Base-by-base conservation (phyloP, 2,329 filamentous ascomycete genomes). In the Capronia americana region DNA sequence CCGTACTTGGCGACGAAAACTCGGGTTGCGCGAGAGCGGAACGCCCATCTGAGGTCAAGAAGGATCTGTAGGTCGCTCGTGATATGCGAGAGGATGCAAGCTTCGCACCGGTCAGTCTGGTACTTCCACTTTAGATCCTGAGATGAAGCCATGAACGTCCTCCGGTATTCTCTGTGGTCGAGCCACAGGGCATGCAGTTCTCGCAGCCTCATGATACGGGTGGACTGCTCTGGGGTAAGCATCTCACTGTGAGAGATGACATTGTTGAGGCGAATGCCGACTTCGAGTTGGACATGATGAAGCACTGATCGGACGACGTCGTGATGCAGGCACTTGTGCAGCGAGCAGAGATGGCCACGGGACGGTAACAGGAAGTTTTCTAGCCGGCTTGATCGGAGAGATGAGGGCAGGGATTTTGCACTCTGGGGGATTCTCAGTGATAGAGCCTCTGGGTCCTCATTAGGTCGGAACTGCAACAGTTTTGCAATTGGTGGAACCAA, bases 71-170 rank as follows among this genome's bases (percentile, higher is more conserved):
- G 70, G 56, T 77, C 66, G 0, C 65, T 58, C 1, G 73, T 72
- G 12, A 81, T 69, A 0, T 75, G 72, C 6, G 74, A 70, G 10
- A 81, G 50, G 57, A 80, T 78, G 54, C 79, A 81, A 0, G 75
- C 79, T 30, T 77, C 69, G 64, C 79, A 81, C 8, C 66, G 57
- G 56, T 78, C 76, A 23, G 60, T 64, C 66, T 80, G 77, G 50
- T 74, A 76, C 7, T 32, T 58, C 69, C 72, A 71, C 12, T 72
- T 70, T 63, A 56, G 62, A 34, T 34, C 66, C 17, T 28, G 14
- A 23, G 57, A 23, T 7, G 64, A 54, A 38, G 53, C 26, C 34
- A 55, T 26, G 51, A 67, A 69, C 5, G 65, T 57, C 57, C 54
- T 46, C 30, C 63, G 38, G 50, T 68, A 66, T n/a, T 57, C 44